Evolutionary conservation across 1,139 yeast species (phyloP).

Genomic region (Meyerozyma sp.): DNA sequence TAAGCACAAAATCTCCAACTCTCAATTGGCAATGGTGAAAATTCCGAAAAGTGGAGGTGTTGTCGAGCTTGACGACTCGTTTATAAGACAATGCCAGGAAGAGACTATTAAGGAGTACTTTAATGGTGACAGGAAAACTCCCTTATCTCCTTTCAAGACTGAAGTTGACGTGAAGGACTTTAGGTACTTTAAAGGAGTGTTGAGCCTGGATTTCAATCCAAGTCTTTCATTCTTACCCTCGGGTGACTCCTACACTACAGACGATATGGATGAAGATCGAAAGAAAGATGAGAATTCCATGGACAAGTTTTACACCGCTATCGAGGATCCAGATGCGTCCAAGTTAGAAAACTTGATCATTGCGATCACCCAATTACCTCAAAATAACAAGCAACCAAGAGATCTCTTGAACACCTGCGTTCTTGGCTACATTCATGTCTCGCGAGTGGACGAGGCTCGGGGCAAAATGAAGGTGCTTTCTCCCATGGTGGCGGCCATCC

Average conservation of each 20-base stretch:
- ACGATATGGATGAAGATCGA: conserved; percentile 14
- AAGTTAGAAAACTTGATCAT: conserved; percentile 66
- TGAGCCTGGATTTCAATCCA: conserved; percentile 32
- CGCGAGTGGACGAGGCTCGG: conserved; percentile 57
- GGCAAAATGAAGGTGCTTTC: conserved; percentile 67
- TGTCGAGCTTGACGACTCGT: conserved; percentile 69
- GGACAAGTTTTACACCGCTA: conserved; percentile 27
- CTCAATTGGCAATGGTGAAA: conserved; percentile 47
- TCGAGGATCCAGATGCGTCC: conserved; percentile 47
- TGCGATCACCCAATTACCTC: conserved; percentile 65
- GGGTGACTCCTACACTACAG: conserved; percentile 37
- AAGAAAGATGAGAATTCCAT: conserved; percentile 24
- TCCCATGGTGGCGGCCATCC: conserved; percentile 86
- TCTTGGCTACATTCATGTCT: conserved; percentile 56
- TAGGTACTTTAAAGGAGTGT: conserved; percentile 34
- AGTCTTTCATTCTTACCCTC: conserved; percentile 40
- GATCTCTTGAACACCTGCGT: conserved; percentile 56
- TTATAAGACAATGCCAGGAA: conserved; percentile 66
- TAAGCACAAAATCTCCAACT: conserved; percentile 28
- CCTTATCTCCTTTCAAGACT: conserved; percentile 66
- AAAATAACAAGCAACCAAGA: conserved; percentile 41
- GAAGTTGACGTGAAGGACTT: conserved; percentile 35
- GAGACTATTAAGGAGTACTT: conserved; percentile 80
- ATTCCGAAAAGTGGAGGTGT: conserved; percentile 68
- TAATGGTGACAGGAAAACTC: conserved; percentile 66